Base-by-base conservation (phyloP, 1,284 basidiomycete species). In the Chondrostereum purpureum region DNA sequence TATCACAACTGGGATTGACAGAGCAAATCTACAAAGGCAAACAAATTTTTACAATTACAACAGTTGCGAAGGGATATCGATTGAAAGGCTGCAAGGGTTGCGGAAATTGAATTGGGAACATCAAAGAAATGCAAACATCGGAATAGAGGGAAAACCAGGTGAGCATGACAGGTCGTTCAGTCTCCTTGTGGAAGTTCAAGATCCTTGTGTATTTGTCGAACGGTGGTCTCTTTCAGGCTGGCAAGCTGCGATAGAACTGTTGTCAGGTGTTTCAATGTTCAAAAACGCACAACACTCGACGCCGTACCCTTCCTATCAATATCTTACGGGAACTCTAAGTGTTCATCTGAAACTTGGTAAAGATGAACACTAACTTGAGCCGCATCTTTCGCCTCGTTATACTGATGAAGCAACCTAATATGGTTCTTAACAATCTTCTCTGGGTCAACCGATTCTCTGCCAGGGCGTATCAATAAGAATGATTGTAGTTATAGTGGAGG, bases 311-410 rank as follows among this genome's bases (percentile, higher is more conserved):
- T 54, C 63, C 63, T 18, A 65, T 67, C 38, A 67, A 54, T 33
- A 65, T 56, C 63, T 63, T 11, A 42, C 3, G 5, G 23, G 27
- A 34, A 37, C 21, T 24, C 18, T 19, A 36, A 18, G 17, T 8
- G 20, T 27, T 12, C 5, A 35, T 51, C 46, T 51, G 48, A 21
- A 18, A 12, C 38, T 3, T 50, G 41, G 18, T 31, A 35, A 47
- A 33, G 17, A 27, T 39, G 3, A 10, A 11, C 33, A 44, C 58
- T 42, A 42, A 78, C 85, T 75, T 88, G 86, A 0, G 85, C 70
- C 2, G 84, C 86, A 56, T 89, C 87, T 57, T 89, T 89, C 4
- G 83, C 76, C 58, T 89, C 87, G 50, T 89, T 89, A 54, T 89
- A 89, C 38, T 65, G 69, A 58, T 89, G 86, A 19, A 88, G 62